Evolutionary conservation across 1,284 basidiomycete genomes (phyloP), one percentile per base, ranked within the genome.

Genomic region (Pseudozyma sp.): DNA sequence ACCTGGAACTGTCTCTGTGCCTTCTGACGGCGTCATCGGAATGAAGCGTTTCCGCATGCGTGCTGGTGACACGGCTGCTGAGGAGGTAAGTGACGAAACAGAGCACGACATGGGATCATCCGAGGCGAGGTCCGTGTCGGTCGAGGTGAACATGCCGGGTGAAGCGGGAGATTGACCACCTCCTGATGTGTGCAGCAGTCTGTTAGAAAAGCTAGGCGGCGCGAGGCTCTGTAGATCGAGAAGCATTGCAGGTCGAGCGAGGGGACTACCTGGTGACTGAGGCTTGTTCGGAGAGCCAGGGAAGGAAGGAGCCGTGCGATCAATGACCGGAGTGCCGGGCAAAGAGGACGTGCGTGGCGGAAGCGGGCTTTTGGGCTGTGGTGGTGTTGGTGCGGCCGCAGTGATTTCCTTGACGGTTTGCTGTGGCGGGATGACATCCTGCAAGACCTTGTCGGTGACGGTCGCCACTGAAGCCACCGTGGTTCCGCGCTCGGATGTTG

Each of bases 1-100:
- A 18, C 72, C 72, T 9, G 72, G 72, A 18, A 75, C 64, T 3
- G 72, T 75, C 44, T 75, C 72, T 5, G 67, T 75, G 13, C 72
- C 72, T 43, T 75, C 72, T 1, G 72, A 75, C 0, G 72, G 72
- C 4, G 72, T 70, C 38, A 67, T 47, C 8, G 56, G 35, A 5
- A 65, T 44, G 40, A 62, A 56, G 5, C 67, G 54, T 31, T 59
- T 55, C 38, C 57, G 58, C 38, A 67, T 38, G 9, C 52, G 50
- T 7, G 56, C 42, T 1, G 67, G 70, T 8, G 57, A 67, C 3
- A 66, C 34, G 6, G 44, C 18, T 0, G 62, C 63, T 16, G 71
- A 69, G 12, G 67, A 63, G 12, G 67, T 58, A 18, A 75, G 51
- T 10, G 67, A 70, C 13, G 67, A 70, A 0, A 52, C 42, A 5